Conservation (phyloP, 2,329 filamentous ascomycete genomes). For the Aspergillus transmontanensis region DNA sequence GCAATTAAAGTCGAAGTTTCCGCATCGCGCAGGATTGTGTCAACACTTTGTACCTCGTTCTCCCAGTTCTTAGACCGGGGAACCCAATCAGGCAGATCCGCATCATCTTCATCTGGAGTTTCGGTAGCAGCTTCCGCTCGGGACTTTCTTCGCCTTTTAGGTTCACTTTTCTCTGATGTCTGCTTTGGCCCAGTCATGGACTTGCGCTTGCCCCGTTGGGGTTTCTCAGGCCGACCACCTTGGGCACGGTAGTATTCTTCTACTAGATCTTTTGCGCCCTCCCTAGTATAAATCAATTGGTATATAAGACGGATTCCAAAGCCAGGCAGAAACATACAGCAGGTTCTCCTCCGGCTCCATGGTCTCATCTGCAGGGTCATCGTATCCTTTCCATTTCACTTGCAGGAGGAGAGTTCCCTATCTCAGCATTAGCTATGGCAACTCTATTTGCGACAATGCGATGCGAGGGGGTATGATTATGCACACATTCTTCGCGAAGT, state of each 20-base stretch:
- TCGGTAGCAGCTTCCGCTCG: slow-evolving; percentile 22
- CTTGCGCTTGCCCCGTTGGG: slow-evolving; percentile 36
- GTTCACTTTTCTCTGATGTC: slow-evolving; percentile 22
- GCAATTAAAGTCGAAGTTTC: slow-evolving; percentile 37
- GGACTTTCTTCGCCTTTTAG: slow-evolving; percentile 34
- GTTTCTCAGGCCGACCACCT: slow-evolving; percentile 44
- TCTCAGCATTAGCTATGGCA: slow-evolving; percentile 20
- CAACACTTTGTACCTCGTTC: slow-evolving; percentile 41
- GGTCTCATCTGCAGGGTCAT: slow-evolving; percentile 46
- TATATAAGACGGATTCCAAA: not conserved
- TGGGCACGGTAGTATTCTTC: slow-evolving; percentile 44
- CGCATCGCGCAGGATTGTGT: slow-evolving; percentile 46
- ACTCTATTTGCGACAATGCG: not conserved
- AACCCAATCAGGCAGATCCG: slow-evolving; percentile 36
- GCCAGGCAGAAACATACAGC: slow-evolving; percentile 31
- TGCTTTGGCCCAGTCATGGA: slow-evolving; percentile 34
- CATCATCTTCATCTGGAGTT: slow-evolving; percentile 12
- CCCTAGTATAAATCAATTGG: slow-evolving; percentile 30
- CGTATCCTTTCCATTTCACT: slow-evolving; percentile 53
- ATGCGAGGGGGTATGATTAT: not conserved
- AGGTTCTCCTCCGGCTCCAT: slow-evolving; percentile 50
- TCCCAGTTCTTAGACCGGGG: slow-evolving; percentile 48
- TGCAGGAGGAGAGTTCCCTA: slow-evolving; percentile 42
- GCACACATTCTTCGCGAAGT: slow-evolving; percentile 40
- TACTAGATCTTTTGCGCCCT: slow-evolving; percentile 43